These are phyloP conservation scores for Arabis hirsuta DNA, from an alignment of 345 rosid species.

Conservation along the genomic window DNA sequence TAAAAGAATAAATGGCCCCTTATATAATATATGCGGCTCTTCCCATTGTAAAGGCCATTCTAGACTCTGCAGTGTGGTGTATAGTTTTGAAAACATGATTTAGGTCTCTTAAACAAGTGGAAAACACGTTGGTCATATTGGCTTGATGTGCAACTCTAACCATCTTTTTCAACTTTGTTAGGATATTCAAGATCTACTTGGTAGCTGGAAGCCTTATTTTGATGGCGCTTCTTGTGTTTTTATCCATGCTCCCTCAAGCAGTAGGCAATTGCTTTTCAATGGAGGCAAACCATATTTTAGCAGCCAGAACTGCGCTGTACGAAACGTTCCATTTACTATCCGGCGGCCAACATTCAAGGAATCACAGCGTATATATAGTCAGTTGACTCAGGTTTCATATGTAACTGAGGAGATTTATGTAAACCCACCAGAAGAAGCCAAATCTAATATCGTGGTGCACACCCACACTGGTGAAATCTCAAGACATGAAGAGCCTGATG, in stretches of 20 bases:
- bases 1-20: not conserved
- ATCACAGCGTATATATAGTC: slow-evolving; percentile 68
- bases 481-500: slow-evolving; percentile 38
- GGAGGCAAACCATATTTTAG: slow-evolving; percentile 77
- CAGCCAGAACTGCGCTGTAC: slow-evolving; percentile 54
- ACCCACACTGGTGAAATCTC: slow-evolving; percentile 35
- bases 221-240: slow-evolving; percentile 74
- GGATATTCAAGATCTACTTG: slow-evolving; percentile 90
- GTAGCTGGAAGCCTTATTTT: slow-evolving; percentile 92
- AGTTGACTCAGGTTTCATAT: slow-evolving; percentile 66
- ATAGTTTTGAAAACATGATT: slow-evolving; percentile 20
- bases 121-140: slow-evolving; percentile 17
- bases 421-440: slow-evolving; percentile 37
- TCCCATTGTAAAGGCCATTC: slow-evolving; percentile 8
- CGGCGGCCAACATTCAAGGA: slow-evolving; percentile 95
- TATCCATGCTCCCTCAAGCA: slow-evolving; percentile 84
- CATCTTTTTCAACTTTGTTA: slow-evolving; percentile 43
- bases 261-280: slow-evolving; percentile 68
- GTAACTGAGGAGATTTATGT: slow-evolving; percentile 59
- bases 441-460: slow-evolving; percentile 31
- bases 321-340: slow-evolving; percentile 65
- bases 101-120: slow-evolving; percentile 6
- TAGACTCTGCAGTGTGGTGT: slow-evolving; percentile 17
- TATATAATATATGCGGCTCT: slow-evolving; percentile 4
- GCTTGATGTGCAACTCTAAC: slow-evolving; percentile 29